Percentiles rank a stretch among this genome's conserved stretches.
Evolutionary conservation across 2,329 filamentous ascomycete species (phyloP).

Genomic region (Exophiala aquamarina): DNA sequence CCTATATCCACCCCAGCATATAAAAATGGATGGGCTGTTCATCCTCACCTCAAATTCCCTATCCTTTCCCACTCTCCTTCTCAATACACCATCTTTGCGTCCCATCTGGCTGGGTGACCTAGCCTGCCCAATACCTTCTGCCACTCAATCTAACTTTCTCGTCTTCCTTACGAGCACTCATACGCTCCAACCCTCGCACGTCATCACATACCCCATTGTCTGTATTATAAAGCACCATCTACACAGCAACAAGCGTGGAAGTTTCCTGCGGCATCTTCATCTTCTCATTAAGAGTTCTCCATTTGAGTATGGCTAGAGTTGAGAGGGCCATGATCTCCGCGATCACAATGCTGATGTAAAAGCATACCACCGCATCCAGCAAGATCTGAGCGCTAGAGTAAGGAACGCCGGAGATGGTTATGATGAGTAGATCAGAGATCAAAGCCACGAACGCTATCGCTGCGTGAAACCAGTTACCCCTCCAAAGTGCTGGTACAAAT

Average conservation of each 20-base stretch:
- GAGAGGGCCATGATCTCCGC: constrained; percentile 12
- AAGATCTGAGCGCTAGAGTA: constrained; percentile 15
- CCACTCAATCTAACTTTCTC: constrained; percentile 3
- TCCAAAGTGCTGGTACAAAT: constrained; percentile 8
- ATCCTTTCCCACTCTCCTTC: constrained; percentile 7
- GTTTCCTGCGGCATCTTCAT: constrained; percentile 17
- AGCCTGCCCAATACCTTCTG: constrained; percentile 10
- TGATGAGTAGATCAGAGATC: constrained; percentile 21
- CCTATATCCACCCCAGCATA: no score
- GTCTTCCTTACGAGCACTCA: constrained; percentile 1
- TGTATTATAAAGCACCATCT: constrained; percentile 17
- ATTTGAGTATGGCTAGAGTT: constrained; percentile 12
- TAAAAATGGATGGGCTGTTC: no score
- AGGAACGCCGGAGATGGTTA: constrained; percentile 19
- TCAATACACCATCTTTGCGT: constrained; percentile 7
- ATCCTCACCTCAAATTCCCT: no score
- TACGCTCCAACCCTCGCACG: constrained; percentile 4
- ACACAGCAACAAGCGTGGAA: constrained; percentile 13
- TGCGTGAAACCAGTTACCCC: constrained; percentile 18
- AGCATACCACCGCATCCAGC: constrained; percentile 9
- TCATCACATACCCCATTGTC: constrained; percentile 9
- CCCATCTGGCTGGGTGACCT: constrained; percentile 9
- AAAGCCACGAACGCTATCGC: constrained; percentile 16
- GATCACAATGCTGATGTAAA: constrained; percentile 16
- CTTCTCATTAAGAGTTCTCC: constrained; percentile 10